Conservation (phyloP, 2,329 filamentous ascomycete genomes). For the Neurospora crassa region DNA sequence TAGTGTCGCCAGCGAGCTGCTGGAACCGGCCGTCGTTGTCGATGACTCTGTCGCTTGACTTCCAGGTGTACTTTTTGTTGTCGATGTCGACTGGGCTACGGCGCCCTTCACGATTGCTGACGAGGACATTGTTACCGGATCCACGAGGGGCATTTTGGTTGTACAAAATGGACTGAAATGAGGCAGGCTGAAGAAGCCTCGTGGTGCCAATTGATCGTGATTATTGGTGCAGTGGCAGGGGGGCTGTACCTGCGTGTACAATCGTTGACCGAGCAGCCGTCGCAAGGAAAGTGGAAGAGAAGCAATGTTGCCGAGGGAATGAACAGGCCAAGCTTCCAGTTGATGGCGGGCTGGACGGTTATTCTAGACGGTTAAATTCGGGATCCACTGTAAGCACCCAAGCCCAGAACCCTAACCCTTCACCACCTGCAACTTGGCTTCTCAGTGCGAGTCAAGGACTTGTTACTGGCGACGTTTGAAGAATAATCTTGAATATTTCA, state of each 20-base stretch:
- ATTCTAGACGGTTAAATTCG: background rate
- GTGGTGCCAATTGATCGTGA: background rate
- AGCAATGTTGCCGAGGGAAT: background rate
- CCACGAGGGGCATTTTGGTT: slow-evolving; percentile 21
- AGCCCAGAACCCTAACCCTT: background rate
- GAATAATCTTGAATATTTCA: too few species aligned
- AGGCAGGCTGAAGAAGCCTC: background rate
- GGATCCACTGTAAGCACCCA: background rate
- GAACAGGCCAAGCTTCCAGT: background rate
- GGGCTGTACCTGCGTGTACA: background rate
- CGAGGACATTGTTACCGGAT: slow-evolving; percentile 25
- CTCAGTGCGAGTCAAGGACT: background rate
- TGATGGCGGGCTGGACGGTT: background rate
- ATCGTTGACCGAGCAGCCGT: background rate
- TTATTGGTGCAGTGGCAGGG: background rate
- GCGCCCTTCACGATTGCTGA: slow-evolving; percentile 13
- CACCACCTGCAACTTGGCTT: background rate
- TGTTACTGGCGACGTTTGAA: background rate
- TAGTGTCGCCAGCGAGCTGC: slow-evolving; percentile 1
- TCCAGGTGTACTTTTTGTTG: slow-evolving; percentile 1
- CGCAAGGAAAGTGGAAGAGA: background rate
- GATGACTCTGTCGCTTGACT: background rate
- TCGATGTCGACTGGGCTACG: slow-evolving; percentile 4
- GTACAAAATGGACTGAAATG: background rate
- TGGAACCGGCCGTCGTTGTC: background rate